Base-by-base conservation (phyloP, 352 stramenopile species). In the Plasmopara halstedii region DNA sequence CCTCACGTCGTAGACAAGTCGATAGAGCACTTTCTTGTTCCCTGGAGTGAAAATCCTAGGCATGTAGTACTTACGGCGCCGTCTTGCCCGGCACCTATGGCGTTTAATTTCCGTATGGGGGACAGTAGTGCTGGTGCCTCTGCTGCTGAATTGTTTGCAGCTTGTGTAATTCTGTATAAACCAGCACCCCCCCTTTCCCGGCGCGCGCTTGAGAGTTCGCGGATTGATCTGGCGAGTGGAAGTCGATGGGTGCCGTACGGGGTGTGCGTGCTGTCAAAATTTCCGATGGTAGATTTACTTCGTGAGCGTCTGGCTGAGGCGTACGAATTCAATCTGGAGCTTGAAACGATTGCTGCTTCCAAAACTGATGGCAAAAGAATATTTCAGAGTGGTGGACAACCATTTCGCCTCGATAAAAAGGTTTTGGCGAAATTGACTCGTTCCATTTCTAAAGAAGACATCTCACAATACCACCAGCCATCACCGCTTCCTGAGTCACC, bases 191-290 rank as follows among this genome's bases (percentile, higher is more conserved):
- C 67, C 22, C 53, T 88, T 17, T 81, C 75, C 4, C 50, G 68
- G 15, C 69, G 72, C 8, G 72, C 69, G 23, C 68, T 91, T 8
- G 73, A 85, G 27, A 80, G 67, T 33, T 66, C 67, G 1, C 67
- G 65, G 9, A 53, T 91, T 13, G 67, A 85, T 46, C 56, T 61
- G 13, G 40, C 62, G 7, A 52, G 49, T 32, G 62, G 58, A 8
- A 65, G 71, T 37, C 58, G 77, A 21, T 91, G 80, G 80, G 69
- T 88, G 0, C 80, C 80, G 17, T 91, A 88, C 31, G 82, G 82
- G 29, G 71, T 93, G 8, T 90, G 78, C 27, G 65, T 90, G 23
- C 41, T 85, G 37, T 93, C 82, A n/a, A 88, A 85, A 46, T 90
- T 87, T 42, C 74, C 82, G 10, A 66, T 93, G 18, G 67, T 90